These are phyloP conservation scores for Salix suchowensis DNA, from an alignment of 345 rosid species.

Conservation along the genomic window DNA sequence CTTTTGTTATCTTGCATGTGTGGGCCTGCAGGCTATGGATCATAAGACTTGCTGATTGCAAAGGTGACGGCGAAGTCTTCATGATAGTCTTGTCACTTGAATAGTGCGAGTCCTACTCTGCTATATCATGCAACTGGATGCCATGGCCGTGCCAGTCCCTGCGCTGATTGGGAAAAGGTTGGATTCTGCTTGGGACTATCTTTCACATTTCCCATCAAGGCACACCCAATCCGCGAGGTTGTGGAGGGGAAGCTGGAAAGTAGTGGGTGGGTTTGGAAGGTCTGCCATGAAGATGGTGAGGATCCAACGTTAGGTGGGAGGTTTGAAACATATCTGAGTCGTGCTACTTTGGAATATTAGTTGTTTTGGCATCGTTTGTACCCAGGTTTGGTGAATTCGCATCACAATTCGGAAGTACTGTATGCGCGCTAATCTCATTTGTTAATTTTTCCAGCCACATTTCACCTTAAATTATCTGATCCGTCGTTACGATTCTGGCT, in stretches of 20 bases:
- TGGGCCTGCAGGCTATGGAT: not conserved
- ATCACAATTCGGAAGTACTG: constrained; percentile 73
- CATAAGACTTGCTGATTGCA: not conserved
- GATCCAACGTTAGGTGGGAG: constrained; percentile 31
- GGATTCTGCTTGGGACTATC: constrained; percentile 79
- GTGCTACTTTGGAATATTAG: constrained; percentile 44
- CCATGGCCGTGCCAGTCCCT: not conserved
- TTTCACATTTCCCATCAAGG: constrained; percentile 87
- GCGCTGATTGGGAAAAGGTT: constrained; percentile 41
- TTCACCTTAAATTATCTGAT: constrained; percentile 68
- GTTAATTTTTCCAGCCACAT: constrained; percentile 62
- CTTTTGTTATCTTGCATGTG: not conserved
- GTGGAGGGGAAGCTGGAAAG: constrained; percentile 64
- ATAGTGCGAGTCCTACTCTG: not conserved
- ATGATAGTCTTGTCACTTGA: not conserved
- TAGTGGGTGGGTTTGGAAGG: constrained; percentile 39
- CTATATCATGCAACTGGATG: not conserved
- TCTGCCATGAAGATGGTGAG: constrained; percentile 20
- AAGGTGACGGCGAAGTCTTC: not conserved
- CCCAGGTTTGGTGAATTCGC: constrained; percentile 75
- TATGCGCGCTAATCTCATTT: constrained; percentile 74
- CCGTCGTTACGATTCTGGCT: constrained; percentile 54
- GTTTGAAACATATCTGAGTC: constrained; percentile 31
- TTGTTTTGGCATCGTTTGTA: constrained; percentile 57
- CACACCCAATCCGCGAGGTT: constrained; percentile 80